These are phyloP conservation scores for Globisporangium heterothallicum DNA, from an alignment of 352 stramenopile species.

Conservation along the genomic window DNA sequence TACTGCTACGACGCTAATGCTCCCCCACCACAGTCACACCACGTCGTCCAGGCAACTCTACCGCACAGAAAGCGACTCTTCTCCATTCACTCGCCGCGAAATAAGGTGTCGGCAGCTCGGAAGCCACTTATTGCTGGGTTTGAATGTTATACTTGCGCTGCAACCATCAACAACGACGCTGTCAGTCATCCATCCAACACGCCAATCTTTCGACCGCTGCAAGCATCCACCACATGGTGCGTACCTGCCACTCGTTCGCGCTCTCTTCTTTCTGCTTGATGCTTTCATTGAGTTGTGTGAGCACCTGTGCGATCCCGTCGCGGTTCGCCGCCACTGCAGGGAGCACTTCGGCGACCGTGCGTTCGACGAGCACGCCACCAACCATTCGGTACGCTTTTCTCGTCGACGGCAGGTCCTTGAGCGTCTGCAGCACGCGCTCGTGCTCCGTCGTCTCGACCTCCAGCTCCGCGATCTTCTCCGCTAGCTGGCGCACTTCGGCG, in stretches of 20 bases:
- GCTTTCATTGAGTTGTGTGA: conserved; percentile 65
- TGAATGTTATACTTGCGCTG: conserved; percentile 86
- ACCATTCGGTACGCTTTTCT: conserved; percentile 95
- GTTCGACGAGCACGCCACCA: conserved; percentile 95
- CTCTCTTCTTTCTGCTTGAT: conserved; percentile 82
- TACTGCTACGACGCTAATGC: no score
- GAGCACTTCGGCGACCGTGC: conserved; percentile 93
- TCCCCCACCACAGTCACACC: no score
- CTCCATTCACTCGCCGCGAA: conserved; percentile 4
- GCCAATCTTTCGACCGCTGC: no score
- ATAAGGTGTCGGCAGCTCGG: no score
- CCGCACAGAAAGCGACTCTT: no score
- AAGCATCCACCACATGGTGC: not conserved
- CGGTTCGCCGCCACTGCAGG: conserved; percentile 86
- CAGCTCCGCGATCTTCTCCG: conserved; percentile 81
- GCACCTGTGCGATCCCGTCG: conserved; percentile 73
- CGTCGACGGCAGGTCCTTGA: conserved; percentile 56
- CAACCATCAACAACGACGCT: not conserved
- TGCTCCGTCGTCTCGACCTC: conserved; percentile 82
- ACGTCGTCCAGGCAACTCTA: no score
- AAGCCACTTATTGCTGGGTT: conserved; percentile 53
- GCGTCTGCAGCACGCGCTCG: conserved; percentile 78
- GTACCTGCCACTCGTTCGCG: conserved; percentile 78
- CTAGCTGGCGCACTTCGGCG: conserved; percentile 74
- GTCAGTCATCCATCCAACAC: no score